Evolutionary conservation across 116 monocot species (phyloP), one percentile per base, ranked within the genome.

Genomic region (Phalaenopsis hybrid): DNA sequence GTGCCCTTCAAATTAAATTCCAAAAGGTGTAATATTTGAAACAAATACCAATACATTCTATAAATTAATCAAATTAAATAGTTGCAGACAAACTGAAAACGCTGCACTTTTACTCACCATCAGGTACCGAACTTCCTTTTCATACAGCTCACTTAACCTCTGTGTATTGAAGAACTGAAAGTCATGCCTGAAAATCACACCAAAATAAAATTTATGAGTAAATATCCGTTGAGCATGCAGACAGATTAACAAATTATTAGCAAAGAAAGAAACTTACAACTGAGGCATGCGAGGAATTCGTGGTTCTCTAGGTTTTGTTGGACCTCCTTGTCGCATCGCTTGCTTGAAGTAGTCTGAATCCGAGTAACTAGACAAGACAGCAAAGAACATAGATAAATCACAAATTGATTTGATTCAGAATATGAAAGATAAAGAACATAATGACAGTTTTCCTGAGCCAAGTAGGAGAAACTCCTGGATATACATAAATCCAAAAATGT

Each of bases 291-390:
- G 86, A 45, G 99, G 99, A 75, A 99, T 93, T 49, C 92, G 80
- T 84, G 93, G 99, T 46, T 99, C 99, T 75, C 82, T 92, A n/a
- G 93, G 86, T 84, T 95, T 99, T 80, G 93, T 79, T 50, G 92
- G 85, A 79, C 84, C 95, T 83, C 93, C 99, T 87, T 93, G 93
- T 34, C 95, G 87, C 81, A 99, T 72, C 44, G 99, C 92, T 95
- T 99, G 95, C 81, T 95, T 99, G 79, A 93, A 99, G 84, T 99
- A 95, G 52, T 99, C 99, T 72, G 99, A 86, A 70, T 99, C 99
- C 1, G 95, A 99, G 81, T 99, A 95, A 81, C 99, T 99, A 82
- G 17, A 84, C 0, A 77, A 1, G 34, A 10, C 3, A 46, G 65
- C 69, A 31, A 57, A 6, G 80, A 81, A 41, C 59, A 85, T 6